Percentiles rank a stretch among this genome's conserved stretches.
Conservation (phyloP, 225 moss, liverwort and hornwort genomes). For the Asterella californica region DNA sequence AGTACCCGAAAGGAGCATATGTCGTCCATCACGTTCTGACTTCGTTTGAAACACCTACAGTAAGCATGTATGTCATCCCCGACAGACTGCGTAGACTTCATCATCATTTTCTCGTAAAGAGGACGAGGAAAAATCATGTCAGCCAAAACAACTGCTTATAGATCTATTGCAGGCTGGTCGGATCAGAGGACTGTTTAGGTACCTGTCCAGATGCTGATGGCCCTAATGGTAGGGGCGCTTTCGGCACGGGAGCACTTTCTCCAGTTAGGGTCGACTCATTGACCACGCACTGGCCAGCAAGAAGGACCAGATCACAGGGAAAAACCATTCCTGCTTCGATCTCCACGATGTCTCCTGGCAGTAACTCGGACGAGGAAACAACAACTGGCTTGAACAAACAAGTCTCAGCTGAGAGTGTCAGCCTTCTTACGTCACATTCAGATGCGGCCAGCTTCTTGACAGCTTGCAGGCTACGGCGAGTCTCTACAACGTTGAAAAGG, state of each 20-base stretch:
- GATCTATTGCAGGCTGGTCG: background rate
- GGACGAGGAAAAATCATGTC: background rate
- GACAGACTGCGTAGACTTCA: background rate
- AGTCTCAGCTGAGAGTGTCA: background rate
- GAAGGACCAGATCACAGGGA: constrained; percentile 5
- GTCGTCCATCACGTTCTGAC: constrained; percentile 8
- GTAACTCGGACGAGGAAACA: constrained; percentile 1
- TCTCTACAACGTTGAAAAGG: constrained; percentile 14
- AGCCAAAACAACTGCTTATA: too few relatives aligned
- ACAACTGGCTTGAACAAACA: background rate
- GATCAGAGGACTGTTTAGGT: background rate
- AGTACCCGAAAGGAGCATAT: constrained; percentile 4
- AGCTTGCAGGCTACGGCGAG: background rate
- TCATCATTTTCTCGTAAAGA: background rate
- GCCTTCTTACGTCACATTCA: background rate
- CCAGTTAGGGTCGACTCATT: constrained; percentile 15
- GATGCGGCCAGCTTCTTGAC: constrained; percentile 9
- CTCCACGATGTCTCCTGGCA: constrained; percentile 9
- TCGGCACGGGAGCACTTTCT: constrained; percentile 13
- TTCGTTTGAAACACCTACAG: constrained; percentile 1
- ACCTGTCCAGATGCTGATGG: constrained; percentile 11
- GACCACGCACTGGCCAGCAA: constrained; percentile 17
- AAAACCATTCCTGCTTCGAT: constrained; percentile 12
- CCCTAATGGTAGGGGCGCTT: constrained; percentile 4
- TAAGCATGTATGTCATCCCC: too few relatives aligned